A percentile compares a stretch with the other conserved stretches of the same genome.
Conservation (phyloP, 192 early-diverging fungal genomes). For the Coemansia sp. region DNA sequence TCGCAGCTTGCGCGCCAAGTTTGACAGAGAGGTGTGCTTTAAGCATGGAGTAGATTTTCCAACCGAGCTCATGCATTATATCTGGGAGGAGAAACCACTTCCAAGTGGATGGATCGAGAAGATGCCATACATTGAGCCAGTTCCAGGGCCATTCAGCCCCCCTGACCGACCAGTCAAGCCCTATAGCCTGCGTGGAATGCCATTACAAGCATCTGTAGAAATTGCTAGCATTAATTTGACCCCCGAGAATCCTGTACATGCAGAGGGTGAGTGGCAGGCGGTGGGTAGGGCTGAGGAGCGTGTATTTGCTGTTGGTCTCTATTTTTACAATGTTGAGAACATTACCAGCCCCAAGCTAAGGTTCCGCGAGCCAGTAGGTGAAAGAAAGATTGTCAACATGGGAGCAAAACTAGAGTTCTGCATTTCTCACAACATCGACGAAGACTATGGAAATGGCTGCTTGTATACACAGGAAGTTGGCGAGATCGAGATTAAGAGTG, state of each 20-base stretch:
- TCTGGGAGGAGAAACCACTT: no score
- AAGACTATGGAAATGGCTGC: not conserved
- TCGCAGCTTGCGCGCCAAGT: not conserved
- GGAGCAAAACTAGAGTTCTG: not conserved
- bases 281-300: slow-evolving; percentile 69
- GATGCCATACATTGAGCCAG: slow-evolving; percentile 8
- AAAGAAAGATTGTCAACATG: not conserved
- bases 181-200: not conserved
- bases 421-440: not conserved
- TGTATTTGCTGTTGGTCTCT: no score
- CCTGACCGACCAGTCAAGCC: slow-evolving; percentile 12
- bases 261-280: slow-evolving; percentile 66
- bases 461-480: slow-evolving; percentile 48
- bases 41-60: not conserved
- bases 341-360: no score
- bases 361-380: slow-evolving; percentile 53
- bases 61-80: no score
- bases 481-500: slow-evolving; percentile 48
- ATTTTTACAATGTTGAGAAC: no score
- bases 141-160: slow-evolving; percentile 34
- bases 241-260: slow-evolving; percentile 63
- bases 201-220: slow-evolving; percentile 68
- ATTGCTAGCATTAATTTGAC: slow-evolving; percentile 67
- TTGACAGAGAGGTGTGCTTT: not conserved
- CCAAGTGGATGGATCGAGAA: no score